Percentiles rank a stretch among this genome's conserved stretches.
phyloP scores from a whole-genome alignment of 208 protist species.

The Acanthamoeba lugdunensis region DNA sequence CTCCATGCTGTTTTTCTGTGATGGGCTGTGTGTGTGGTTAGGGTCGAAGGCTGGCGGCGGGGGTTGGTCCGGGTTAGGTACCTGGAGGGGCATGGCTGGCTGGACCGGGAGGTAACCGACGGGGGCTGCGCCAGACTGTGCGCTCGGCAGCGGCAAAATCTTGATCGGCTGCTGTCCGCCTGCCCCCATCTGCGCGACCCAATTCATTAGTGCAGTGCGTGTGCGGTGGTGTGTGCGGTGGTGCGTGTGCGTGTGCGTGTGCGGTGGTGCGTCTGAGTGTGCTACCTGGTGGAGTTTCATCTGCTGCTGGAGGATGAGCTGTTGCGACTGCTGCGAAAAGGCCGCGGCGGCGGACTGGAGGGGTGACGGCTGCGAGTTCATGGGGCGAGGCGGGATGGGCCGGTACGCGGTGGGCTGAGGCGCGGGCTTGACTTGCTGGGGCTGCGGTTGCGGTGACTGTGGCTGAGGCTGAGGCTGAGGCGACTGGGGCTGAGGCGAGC shows the following conservation, averaged over 20 bases:
- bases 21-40: too few species aligned
- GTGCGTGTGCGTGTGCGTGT: too few species aligned
- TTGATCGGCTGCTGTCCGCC: slow-evolving; percentile 13
- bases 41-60: too few species aligned
- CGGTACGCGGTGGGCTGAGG: background rate
- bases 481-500: background rate
- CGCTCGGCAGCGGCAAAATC: background rate
- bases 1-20: too few species aligned
- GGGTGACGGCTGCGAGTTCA: background rate
- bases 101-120: background rate
- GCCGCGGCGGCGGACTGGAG: background rate
- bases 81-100: background rate
- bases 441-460: background rate
- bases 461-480: background rate
- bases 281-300: slow-evolving; percentile 29
- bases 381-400: background rate
- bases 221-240: too few species aligned
- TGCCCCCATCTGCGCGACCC: background rate
- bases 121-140: background rate
- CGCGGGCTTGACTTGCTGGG: background rate
- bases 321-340: background rate
- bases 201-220: too few species aligned
- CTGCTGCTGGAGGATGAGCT: slow-evolving; percentile 24
- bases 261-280: too few species aligned
- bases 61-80: too few species aligned